Percentiles rank a stretch among this genome's conserved stretches.
phyloP scores from a whole-genome alignment of 805 yeast species.

The Yarrowia sp. region DNA sequence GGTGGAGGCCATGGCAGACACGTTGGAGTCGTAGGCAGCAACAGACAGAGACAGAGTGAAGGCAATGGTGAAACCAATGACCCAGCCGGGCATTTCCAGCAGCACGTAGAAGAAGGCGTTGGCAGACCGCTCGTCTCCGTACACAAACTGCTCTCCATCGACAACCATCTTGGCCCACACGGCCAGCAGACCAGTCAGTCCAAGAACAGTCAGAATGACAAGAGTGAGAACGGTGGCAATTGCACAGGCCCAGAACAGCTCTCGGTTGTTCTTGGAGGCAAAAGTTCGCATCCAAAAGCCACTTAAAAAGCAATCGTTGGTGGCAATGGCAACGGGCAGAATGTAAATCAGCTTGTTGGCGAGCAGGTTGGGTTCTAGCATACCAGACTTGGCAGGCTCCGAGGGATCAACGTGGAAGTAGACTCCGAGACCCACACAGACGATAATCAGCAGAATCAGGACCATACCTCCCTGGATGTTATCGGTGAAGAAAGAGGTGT shows the following conservation, averaged over 20 bases:
- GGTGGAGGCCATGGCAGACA: constrained; percentile 86
- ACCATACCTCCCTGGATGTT: constrained; percentile 82
- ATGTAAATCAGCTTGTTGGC: constrained; percentile 93
- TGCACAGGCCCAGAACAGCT: constrained; percentile 74
- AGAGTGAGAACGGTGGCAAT: constrained; percentile 61
- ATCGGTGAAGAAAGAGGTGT: constrained; percentile 86
- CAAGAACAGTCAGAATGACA: constrained; percentile 71
- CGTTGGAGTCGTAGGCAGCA: constrained; percentile 88
- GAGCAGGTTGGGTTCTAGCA: constrained; percentile 68
- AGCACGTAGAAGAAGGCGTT: constrained; percentile 77
- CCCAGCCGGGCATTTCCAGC: constrained; percentile 81
- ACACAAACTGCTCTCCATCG: constrained; percentile 55
- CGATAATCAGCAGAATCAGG: constrained; percentile 67
- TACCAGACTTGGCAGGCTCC: constrained; percentile 60
- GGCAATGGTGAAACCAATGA: constrained; percentile 80
- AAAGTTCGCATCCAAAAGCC: constrained; percentile 96
- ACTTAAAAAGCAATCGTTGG: constrained; percentile 88
- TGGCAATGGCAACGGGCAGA: constrained; percentile 81
- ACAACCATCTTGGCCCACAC: constrained; percentile 82
- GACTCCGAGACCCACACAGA: constrained; percentile 79
- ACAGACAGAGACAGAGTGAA: constrained; percentile 78
- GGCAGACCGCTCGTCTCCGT: constrained; percentile 34
- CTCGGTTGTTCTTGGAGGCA: constrained; percentile 80
- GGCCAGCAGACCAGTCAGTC: constrained; percentile 83
- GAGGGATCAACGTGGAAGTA: constrained; percentile 67